Evolutionary conservation across 106 monocot species (phyloP), one percentile per base, ranked within the genome.

Genomic region (Amphibolis antarctica): DNA sequence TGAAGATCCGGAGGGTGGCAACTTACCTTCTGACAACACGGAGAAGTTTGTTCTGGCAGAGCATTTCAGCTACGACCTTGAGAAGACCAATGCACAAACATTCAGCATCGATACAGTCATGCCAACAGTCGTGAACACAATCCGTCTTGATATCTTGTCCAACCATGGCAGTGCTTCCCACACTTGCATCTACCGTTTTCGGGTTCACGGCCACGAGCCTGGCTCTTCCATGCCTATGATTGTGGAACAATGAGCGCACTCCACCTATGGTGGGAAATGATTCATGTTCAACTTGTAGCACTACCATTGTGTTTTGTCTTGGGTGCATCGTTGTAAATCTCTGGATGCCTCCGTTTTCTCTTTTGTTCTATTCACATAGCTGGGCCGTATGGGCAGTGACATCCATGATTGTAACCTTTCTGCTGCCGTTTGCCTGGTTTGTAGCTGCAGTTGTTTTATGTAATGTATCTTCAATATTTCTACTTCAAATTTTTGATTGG

Each of bases 101-200:
- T 89, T 89, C 63, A 36, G 55, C 12, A 66, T 78, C 0, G 71
- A 76, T 24, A 12, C 76, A 12, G 30, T 67, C 1, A 55, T 49
- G 20, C 22, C 64, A 0, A 47, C 63, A 0, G 29, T 81, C 14
- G 51, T 86, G 62, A 89, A 89, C 79, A 77, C 66, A 46, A 75
- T 94, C 49, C 73, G 79, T 17, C 55, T 89, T 7, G 78, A 89
- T n/a, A 75, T 86, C 75, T 64, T 63, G 28, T 89, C 89, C 57
- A 94, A 94, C 75, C 86, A 89, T 61, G 93, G 86, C 15, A 86
- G 67, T 64, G 64, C 75, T 28, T 49, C 66, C 3, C 75, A 75
- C 20, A 94, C 93, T 5, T 94, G 93, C 74, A 83, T 94, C 61
- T 94, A 94, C 27, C 80, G 93, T 64, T 71, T 92, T 69, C 65